Conservation (phyloP, 306 rosid species). For the Rubus parviflorus region DNA sequence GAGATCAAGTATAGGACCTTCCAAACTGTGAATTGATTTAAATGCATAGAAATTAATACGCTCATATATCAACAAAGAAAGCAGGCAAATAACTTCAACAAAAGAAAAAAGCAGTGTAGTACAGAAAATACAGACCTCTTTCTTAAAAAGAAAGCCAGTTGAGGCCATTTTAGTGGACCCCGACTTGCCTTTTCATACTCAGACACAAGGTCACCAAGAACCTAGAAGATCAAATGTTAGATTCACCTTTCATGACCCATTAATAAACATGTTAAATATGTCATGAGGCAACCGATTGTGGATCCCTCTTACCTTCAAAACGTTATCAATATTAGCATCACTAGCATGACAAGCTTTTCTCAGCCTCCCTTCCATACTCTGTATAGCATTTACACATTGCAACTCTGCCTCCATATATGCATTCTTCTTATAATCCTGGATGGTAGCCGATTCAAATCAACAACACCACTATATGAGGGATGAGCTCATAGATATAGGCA, state of each 20-base stretch:
- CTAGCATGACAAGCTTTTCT: slow-evolving; percentile 88
- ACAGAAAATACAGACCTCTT: slow-evolving; percentile 61
- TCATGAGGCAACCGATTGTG: not conserved
- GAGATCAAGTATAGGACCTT: slow-evolving; percentile 82
- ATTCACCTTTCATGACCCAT: not conserved
- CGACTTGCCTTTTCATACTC: slow-evolving; percentile 75
- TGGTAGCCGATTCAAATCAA: slow-evolving; percentile 28
- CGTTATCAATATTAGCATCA: slow-evolving; percentile 71
- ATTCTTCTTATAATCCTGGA: slow-evolving; percentile 79
- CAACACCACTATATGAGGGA: slow-evolving; percentile 11
- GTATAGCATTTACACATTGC: slow-evolving; percentile 75
- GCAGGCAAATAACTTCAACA: not conserved
- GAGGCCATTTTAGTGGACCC: slow-evolving; percentile 94
- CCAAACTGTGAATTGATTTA: slow-evolving; percentile 54
- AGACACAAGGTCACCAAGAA: slow-evolving; percentile 79
- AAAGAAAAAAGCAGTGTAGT: not conserved
- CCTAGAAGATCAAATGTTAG: slow-evolving; percentile 44
- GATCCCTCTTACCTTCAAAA: slow-evolving; percentile 59
- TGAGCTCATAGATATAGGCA: not conserved
- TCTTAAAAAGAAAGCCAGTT: slow-evolving; percentile 65
- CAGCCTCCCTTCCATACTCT: slow-evolving; percentile 85
- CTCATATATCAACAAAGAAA: not conserved
- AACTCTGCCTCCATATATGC: slow-evolving; percentile 89
- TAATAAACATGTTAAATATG: not conserved
- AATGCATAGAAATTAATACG: not conserved